Percentiles rank a stretch among this genome's conserved stretches.
These are phyloP conservation scores for Begonia loranthoides DNA, from an alignment of 306 rosid species.

Conservation along the genomic window DNA sequence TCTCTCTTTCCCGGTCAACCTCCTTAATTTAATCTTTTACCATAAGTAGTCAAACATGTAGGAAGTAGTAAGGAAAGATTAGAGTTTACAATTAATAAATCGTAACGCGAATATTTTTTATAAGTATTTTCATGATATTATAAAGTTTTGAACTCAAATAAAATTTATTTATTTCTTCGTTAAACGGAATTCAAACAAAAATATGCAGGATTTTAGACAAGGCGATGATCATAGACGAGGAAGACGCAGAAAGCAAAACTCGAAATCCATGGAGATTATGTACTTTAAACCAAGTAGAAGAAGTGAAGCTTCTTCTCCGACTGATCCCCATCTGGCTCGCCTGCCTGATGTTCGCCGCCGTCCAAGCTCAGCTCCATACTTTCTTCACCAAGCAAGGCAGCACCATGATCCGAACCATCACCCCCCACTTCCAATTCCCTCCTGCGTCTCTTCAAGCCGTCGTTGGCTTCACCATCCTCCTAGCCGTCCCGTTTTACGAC, in stretches of 20 bases:
- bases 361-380: slow-evolving; percentile 49
- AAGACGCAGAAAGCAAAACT: slow-evolving; percentile 26
- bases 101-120: too few relatives aligned
- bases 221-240: slow-evolving; percentile 44
- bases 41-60: too few relatives aligned
- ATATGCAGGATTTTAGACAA: slow-evolving; percentile 44
- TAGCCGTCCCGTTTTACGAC: slow-evolving; percentile 40
- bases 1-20: too few relatives aligned
- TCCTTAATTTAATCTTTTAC: too few relatives aligned
- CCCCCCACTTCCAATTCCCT: slow-evolving; percentile 38
- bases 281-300: slow-evolving; percentile 58
- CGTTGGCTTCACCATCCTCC: slow-evolving; percentile 30
- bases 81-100: too few relatives aligned
- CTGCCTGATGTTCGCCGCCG: slow-evolving; percentile 44
- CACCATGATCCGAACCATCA: slow-evolving; percentile 38
- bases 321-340: slow-evolving; percentile 64
- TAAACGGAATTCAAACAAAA: not conserved
- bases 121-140: too few relatives aligned
- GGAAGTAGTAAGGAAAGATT: too few relatives aligned
- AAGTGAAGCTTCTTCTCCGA: slow-evolving; percentile 52
- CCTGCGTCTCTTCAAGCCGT: slow-evolving; percentile 61
- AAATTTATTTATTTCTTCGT: too few relatives aligned
- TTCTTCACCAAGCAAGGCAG: slow-evolving; percentile 55
- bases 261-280: slow-evolving; percentile 72
- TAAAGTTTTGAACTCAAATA: too few relatives aligned